These are phyloP conservation scores for Colletotrichum sp. DNA, from an alignment of 2,329 filamentous ascomycete genomes.

Conservation along the genomic window DNA sequence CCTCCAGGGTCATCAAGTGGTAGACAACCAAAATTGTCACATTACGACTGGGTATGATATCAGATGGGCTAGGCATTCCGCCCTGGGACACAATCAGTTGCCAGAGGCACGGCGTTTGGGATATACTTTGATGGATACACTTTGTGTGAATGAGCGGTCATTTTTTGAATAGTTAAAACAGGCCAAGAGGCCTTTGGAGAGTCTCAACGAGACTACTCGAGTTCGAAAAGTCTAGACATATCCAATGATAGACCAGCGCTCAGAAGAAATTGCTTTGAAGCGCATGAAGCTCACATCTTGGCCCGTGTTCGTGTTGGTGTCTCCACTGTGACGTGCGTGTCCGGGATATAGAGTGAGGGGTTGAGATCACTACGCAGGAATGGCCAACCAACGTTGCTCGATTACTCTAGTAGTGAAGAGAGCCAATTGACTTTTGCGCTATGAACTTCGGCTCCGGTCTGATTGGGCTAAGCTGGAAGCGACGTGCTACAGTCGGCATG, in stretches of 20 bases:
- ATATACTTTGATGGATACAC: conserved; percentile 1
- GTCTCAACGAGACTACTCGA: background rate
- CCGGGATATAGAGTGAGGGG: background rate
- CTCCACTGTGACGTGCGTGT: background rate
- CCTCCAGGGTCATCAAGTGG: conserved; percentile 43
- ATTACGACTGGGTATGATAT: conserved; percentile 8
- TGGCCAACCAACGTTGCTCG: background rate
- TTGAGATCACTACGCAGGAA: background rate
- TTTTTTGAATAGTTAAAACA: background rate
- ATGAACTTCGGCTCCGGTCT: background rate
- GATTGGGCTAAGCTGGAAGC: background rate
- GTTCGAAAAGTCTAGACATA: background rate
- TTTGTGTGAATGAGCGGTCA: background rate
- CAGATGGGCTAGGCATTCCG: background rate
- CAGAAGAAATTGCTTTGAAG: background rate
- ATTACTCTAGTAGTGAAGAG: background rate
- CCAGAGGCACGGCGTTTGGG: conserved; percentile 8
- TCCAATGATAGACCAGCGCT: background rate
- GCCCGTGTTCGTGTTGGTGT: background rate
- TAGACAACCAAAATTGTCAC: conserved; percentile 22
- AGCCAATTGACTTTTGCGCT: background rate
- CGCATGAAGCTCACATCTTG: background rate
- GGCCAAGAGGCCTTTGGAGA: background rate
- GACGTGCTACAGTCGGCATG: background rate
- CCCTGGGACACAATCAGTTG: background rate